Percentiles rank a stretch among this genome's conserved stretches.
These are phyloP conservation scores for Ocimum tenuiflorum DNA, from an alignment of 257 asterid species.

Conservation along the genomic window DNA sequence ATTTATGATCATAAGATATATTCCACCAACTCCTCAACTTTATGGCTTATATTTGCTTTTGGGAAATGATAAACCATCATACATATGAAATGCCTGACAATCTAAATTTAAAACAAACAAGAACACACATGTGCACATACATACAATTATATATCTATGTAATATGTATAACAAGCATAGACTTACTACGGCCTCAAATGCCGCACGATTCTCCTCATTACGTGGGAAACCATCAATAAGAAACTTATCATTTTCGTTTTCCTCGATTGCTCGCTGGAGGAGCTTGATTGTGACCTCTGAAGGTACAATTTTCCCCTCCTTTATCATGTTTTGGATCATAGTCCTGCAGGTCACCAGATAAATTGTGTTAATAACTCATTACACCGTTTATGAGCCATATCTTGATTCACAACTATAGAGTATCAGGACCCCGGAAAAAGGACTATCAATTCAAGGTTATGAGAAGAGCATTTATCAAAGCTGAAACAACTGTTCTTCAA, in stretches of 20 bases:
- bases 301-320: conserved; percentile 88
- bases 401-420: no score
- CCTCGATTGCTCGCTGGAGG: conserved; percentile 63
- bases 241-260: conserved; percentile 68
- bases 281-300: conserved; percentile 83
- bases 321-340: conserved; percentile 75
- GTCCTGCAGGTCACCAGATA: conserved; percentile 46
- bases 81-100: no score
- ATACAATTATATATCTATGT: no score
- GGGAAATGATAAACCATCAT: not conserved
- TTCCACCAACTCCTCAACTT: not conserved
- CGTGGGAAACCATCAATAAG: conserved; percentile 96
- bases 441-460: not conserved
- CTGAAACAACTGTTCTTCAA: conserved; percentile 15
- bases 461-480: not conserved
- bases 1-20: not conserved
- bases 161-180: no score
- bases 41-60: not conserved
- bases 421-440: not conserved
- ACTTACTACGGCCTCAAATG: conserved; percentile 76
- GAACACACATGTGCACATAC: no score
- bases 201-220: conserved; percentile 87
- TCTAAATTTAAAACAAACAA: no score
- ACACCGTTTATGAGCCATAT: not conserved
- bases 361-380: not conserved